Base-by-base conservation (phyloP, 257 asterid species). In the Paraleonurus japonicus region DNA sequence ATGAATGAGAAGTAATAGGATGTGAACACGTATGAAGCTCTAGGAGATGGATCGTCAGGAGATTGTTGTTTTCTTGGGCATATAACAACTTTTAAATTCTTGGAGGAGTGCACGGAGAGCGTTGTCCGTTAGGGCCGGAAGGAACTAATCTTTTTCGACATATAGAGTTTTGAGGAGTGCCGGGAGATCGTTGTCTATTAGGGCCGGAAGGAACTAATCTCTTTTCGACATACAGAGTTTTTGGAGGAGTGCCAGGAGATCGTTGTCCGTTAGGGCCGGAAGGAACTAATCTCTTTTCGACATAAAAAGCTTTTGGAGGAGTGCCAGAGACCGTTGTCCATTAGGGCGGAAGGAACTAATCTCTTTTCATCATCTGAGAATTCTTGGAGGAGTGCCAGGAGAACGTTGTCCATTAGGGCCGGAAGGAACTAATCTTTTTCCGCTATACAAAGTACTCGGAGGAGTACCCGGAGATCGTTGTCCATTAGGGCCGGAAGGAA, bases 361-460 rank as follows among this genome's bases (percentile, higher is more conserved):
- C 20, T 47, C 19, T 47, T n/a, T n/a, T 13, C 8, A 47, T 1
- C 19, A 5, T 57, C 12, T 4, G 1, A 57, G 10, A n/a, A 1
- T 5, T 11, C 17, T 61, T 35, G 47, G 63, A n/a, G 73, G 63
- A 16, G 45, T 0, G 1, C 4, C 16, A 6, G 53, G 54, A 30
- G 69, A n/a, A 7, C 32, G 45, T 4, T 5, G n/a, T 48, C 11
- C 2, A 7, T 72, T 72, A 6, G 71, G 65, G 2, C 77, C 71
- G 0, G 65, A 6, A n/a, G 53, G 51, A 15, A 45, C 19, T 13
- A 41, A 10, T 11, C 37, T 32, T 5, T 32, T 32, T 5, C 7
- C 7, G 7, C 8, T 6, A 5, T 32, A 32, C 1, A 5, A 32
- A 32, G 37, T 32, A 3, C 37, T 32, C 1, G 37, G 8, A 32